Evolutionary conservation across 2,329 filamentous ascomycete genomes (phyloP), one percentile per base, ranked within the genome.

Genomic region (Teratosphaeria destructans): DNA sequence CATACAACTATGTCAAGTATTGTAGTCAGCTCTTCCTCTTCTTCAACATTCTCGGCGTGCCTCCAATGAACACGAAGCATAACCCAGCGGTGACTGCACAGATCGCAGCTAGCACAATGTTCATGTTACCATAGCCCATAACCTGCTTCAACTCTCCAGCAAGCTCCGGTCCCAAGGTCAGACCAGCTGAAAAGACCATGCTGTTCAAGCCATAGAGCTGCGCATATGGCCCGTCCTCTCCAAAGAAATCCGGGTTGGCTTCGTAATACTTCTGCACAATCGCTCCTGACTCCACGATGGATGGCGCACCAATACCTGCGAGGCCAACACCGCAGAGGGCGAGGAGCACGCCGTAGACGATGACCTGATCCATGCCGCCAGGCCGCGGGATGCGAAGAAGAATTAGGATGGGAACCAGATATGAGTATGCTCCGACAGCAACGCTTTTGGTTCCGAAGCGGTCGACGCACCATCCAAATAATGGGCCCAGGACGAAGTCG

Each of bases 141-240:
- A 61, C 68, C 49, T 81, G 76, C 63, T 77, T 80, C 63, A 85
- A 64, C 10, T 66, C 67, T 0, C 84, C 84, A 7, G 79, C 80
- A 56, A 83, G 69, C 14, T 85, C 67, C 0, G 85, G 85, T 0
- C 85, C 85, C 5, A 85, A 57, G 0, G 83, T 81, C 57, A 87
- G 71, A 0, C 85, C 85, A 0, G 76, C 72, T 61, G 80, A 81
- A 69, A 85, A 87, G 0, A 83, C 77, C 76, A 86, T 79, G n/a
- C 79, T 83, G 65, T 83, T 85, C 60, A 87, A 73, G 2, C 82
- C 84, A 68, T 86, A 88, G 0, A 87, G 75, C 70, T 87, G 85
- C 1, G 84, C 84, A 66, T 86, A 86, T 0, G 84, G 84, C 0
- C 81, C 81, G 4, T 80, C 74, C 1, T 75, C 71, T 0, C 82